Evolutionary conservation across 202 grass and related monocot species (phyloP), one percentile per base, ranked within the genome.

Genomic region (Panicum hallii): DNA sequence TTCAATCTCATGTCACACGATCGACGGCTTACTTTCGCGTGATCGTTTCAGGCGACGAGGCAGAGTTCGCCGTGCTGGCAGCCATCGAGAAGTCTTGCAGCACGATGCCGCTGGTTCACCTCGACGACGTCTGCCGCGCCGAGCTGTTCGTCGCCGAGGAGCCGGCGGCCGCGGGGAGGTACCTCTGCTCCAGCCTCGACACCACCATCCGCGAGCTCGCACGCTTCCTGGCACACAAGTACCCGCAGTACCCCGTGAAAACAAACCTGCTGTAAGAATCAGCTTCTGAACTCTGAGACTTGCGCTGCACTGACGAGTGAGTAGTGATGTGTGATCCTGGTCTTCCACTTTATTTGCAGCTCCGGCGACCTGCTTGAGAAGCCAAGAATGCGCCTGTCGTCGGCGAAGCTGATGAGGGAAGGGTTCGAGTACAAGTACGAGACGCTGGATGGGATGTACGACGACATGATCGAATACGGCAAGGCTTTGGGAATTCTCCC

Each of bases 401-500:
- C 95, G 0, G 89, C 90, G 80, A 98, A 93, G 81, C 77, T 97
- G 19, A 0, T 78, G 10, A 75, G 67, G 48, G 89, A 79, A 36
- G 95, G 95, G 2, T 98, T 97, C 19, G 77, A 89, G 82, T 94
- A 72, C 79, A 95, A 76, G 58, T 80, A 89, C 76, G 88, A 53
- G 34, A 76, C 42, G 4, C 54, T 95, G 30, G 90, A 91, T 56
- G 80, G 85, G 22, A 83, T 93, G 9, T 95, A 89, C 48, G 92
- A 85, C 7, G 85, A 93, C 11, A 9, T 89, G 9, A 64, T 97
- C 23, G 45, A 63, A 0, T 93, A 89, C 79, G 91, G 84, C 70
- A 88, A 83, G 78, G 61, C 82, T 0, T 55, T 56, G 81, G 93
- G 86, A 61, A 75, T 93, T 5, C 67, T 70, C 20, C 20, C 19